Evolutionary conservation across 148 eudicot genomes (phyloP), one percentile per base, ranked within the genome.

Genomic region (Beta vulgaris): DNA sequence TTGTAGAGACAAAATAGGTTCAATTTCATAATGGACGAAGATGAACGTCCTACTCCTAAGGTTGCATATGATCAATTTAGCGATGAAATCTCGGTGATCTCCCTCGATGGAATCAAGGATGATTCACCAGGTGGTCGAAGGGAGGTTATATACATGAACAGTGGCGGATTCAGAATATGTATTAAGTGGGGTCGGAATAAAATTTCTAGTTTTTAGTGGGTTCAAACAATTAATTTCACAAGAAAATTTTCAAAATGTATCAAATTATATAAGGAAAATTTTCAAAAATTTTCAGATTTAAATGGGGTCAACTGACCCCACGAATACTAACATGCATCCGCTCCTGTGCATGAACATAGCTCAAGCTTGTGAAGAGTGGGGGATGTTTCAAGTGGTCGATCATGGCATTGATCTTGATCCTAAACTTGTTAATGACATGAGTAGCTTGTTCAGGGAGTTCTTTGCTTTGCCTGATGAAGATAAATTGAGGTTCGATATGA

Each of bases 351-450:
- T 75, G 77, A 82, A 85, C 46, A 87, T 90, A 1, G 88, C 82
- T 8, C 81, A 79, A 34, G 95, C 95, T 1, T 88, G 89, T 25
- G 89, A 90, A 26, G 87, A 78, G 3, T 90, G 95, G 95, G 95
- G 95, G 28, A 60, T 90, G 4, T 90, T 90, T 63, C 95, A 90
- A 71, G 90, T 90, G 18, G 83, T 90, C 10, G 88, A 90, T 74
- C 95, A 90, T 55, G 91, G 91, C 21, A 79, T 90, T 10, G 87
- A n/a, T n/a, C n/a, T n/a, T n/a, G n/a, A 88, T 21, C 7, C 57
- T 7, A 67, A 35, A 0, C 73, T 86, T 15, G 40, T 90, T 1
- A 36, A 82, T 0, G 85, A 86, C 0, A 90, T 90, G 95, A 81
- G 82, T 4, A 43, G 78, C 1, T 74, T 86, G 46, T 85, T 88